Percentiles rank a stretch among this genome's conserved stretches.
Conservation (phyloP, 1,284 basidiomycete species). For the Melampsora americana region DNA sequence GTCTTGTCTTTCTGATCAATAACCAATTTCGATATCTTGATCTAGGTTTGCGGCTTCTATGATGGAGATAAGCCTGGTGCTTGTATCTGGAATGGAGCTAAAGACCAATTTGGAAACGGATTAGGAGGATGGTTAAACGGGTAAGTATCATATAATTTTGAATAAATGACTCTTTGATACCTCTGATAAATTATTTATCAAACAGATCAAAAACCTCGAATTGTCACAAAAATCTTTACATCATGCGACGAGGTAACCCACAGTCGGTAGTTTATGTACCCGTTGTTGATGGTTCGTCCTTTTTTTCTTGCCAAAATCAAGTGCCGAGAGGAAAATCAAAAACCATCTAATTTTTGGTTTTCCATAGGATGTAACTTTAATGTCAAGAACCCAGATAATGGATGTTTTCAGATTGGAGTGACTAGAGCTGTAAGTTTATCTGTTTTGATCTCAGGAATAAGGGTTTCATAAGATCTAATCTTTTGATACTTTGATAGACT, state of each 20-base stretch:
- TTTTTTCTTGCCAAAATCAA: neutral
- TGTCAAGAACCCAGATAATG: neutral
- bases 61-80: neutral
- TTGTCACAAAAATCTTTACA: slow-evolving; percentile 16
- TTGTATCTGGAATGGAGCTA: slow-evolving; percentile 32
- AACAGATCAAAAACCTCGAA: slow-evolving; percentile 5
- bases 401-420: neutral
- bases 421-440: neutral
- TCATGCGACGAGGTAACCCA: neutral
- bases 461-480: neutral
- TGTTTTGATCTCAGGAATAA: neutral
- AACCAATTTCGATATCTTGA: neutral
- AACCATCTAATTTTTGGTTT: neutral
- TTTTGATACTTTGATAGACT: neutral
- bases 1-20: neutral
- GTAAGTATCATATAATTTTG: neutral
- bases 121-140: slow-evolving; percentile 26
- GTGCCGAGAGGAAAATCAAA: neutral
- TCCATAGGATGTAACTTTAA: neutral
- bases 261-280: neutral
- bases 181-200: neutral
- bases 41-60: slow-evolving; percentile 24
- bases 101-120: neutral
- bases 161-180: neutral
- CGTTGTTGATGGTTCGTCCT: neutral